These are phyloP conservation scores for Prosopis cineraria DNA, from an alignment of 306 rosid species.

Conservation along the genomic window DNA sequence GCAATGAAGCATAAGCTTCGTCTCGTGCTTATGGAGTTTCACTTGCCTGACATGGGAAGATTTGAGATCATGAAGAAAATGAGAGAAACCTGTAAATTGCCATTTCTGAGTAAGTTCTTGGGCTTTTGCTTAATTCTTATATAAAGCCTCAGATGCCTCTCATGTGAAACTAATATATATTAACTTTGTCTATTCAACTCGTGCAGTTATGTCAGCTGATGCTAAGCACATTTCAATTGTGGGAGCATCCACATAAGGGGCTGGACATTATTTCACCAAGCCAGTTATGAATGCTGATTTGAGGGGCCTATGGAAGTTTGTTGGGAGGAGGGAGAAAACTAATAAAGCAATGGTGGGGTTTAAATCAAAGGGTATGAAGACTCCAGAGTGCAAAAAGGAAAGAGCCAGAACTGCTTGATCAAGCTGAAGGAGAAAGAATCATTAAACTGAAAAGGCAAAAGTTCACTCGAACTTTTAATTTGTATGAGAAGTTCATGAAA, in stretches of 20 bases:
- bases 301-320: conserved; percentile 44
- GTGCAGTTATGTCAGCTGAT: conserved; percentile 49
- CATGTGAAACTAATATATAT: neutral
- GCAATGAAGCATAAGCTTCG: conserved; percentile 36
- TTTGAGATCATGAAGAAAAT: conserved; percentile 40
- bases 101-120: conserved; percentile 48
- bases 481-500: conserved; percentile 41
- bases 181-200: conserved; percentile 3
- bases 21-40: conserved; percentile 43
- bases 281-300: conserved; percentile 33
- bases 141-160: neutral
- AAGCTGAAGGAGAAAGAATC: neutral
- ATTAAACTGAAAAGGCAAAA: conserved; percentile 31
- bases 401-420: neutral
- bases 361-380: neutral
- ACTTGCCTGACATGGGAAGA: conserved; percentile 48
- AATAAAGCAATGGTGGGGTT: neutral
- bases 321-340: neutral
- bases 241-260: conserved; percentile 42
- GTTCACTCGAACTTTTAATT: conserved; percentile 39
- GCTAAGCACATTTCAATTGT: conserved; percentile 9
- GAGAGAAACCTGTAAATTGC: conserved; percentile 18
- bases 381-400: conserved; percentile 13
- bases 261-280: conserved; percentile 29
- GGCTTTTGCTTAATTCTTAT: neutral